Evolutionary conservation across 78 protist species (phyloP).

Genomic region (Polysphondylium violaceum): DNA sequence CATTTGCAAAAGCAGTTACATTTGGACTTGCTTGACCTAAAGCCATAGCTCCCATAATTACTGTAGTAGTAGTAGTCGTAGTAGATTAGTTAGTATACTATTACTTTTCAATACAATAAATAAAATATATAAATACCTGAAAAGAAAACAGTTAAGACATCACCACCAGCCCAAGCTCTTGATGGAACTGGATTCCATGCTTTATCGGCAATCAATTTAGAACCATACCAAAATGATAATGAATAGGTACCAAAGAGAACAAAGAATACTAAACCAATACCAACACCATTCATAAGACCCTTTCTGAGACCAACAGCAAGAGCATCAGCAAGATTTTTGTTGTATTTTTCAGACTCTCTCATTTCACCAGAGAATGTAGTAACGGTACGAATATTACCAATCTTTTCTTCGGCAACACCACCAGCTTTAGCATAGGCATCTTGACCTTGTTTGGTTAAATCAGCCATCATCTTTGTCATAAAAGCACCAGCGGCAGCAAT

Average conservation of each 20-base stretch:
- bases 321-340: constrained; percentile 28
- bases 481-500: constrained; percentile 81
- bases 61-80: no score
- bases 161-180: constrained; percentile 67
- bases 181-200: constrained; percentile 62
- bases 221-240: constrained; percentile 85
- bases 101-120: constrained; percentile 23
- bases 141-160: constrained; percentile 85
- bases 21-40: constrained; percentile 81
- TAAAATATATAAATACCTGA: no score
- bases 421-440: constrained; percentile 87
- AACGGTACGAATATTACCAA: constrained; percentile 86
- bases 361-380: constrained; percentile 80
- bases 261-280: constrained; percentile 80
- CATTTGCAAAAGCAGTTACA: constrained; percentile 69
- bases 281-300: constrained; percentile 74
- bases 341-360: constrained; percentile 12
- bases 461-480: constrained; percentile 59
- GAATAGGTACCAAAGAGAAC: constrained; percentile 68
- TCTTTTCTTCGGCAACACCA: constrained; percentile 83
- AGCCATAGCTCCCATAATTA: constrained; percentile 86
- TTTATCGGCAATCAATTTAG: constrained; percentile 57
- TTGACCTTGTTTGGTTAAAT: constrained; percentile 60
- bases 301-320: constrained; percentile 33
- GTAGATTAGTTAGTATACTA: neutral